phyloP scores from a whole-genome alignment of 352 stramenopile genomes.

The Plasmopara viticola region DNA sequence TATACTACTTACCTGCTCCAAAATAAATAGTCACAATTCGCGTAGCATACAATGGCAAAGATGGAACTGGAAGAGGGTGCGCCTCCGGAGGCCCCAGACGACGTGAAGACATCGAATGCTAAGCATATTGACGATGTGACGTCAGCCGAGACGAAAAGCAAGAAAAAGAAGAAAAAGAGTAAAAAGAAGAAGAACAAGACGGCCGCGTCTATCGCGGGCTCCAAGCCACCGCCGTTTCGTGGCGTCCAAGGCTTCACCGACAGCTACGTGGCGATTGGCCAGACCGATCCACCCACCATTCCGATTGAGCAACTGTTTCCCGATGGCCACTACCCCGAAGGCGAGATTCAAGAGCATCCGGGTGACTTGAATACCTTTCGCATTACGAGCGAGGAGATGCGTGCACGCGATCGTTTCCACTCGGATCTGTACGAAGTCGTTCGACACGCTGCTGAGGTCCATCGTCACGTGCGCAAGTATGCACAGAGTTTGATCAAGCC shows the following conservation, averaged over 20 bases:
- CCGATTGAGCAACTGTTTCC: slow-evolving; percentile 73
- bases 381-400: slow-evolving; percentile 77
- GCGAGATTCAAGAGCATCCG: slow-evolving; percentile 91
- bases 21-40: no score
- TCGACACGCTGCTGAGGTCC: slow-evolving; percentile 92
- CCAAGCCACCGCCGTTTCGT: slow-evolving; percentile 55
- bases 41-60: no score
- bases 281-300: slow-evolving; percentile 95
- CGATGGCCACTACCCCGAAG: slow-evolving; percentile 76
- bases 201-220: slow-evolving; percentile 13
- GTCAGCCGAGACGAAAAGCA: slow-evolving; percentile 10
- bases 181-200: slow-evolving; percentile 55
- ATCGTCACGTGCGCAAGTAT: slow-evolving; percentile 88
- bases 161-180: slow-evolving; percentile 82
- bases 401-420: slow-evolving; percentile 75
- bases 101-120: not conserved
- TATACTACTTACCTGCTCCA: no score
- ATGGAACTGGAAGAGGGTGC: no score
- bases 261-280: slow-evolving; percentile 90
- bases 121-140: slow-evolving; percentile 14
- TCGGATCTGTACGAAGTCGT: slow-evolving; percentile 63
- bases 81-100: no score
- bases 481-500: slow-evolving; percentile 95
- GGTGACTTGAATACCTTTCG: slow-evolving; percentile 92
- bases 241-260: slow-evolving; percentile 88